Base-by-base conservation (phyloP, 306 rosid genomes). In the Sicyos edulis region DNA sequence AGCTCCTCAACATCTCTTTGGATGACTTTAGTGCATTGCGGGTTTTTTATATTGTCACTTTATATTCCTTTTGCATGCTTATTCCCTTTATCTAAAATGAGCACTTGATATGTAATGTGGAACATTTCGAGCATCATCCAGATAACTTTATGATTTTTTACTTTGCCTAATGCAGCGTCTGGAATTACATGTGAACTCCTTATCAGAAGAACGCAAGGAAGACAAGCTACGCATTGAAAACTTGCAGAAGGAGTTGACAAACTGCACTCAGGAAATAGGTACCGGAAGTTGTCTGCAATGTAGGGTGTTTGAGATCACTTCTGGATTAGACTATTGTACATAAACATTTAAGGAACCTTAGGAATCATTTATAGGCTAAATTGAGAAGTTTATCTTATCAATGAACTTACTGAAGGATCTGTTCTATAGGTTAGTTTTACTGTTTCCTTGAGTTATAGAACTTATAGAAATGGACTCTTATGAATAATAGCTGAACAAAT, bases 191-290 rank as follows among this genome's bases (percentile, higher is more conserved):
- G 92, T 80, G 71, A 84, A 81, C 13, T 79, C 88, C 54, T 74
- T 87, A 52, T 82, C 88, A 9, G 85, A 80, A 76, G 79, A 83
- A 57, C 77, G 59, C 75, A 70, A 74, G 68, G 85, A 84, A 74
- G 93, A 92, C 83, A 85, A 83, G 87, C 81, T 76, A 71, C 84
- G 51, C 72, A 85, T 90, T 50, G 85, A 86, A 71, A 74, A 67
- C 78, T 79, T 90, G 82, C 90, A 87, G 77, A 86, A 87, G 76
- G 93, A 88, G 84, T 79, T 92, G 45, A 75, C 80, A 76, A 92
- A 88, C 79, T 92, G 96, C 84, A 83, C 83, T 72, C 96, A 90
- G 84, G 96, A 92, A 90, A 87, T 92, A 75, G 96, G 98, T 92
- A 75, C 61, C 37, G 59, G 61, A 15, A 64, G 65, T 55, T 64